Percentiles rank a stretch among this genome's conserved stretches.
Evolutionary conservation across 2,329 filamentous ascomycete species (phyloP).

Genomic region (Venturia oleaginea): DNA sequence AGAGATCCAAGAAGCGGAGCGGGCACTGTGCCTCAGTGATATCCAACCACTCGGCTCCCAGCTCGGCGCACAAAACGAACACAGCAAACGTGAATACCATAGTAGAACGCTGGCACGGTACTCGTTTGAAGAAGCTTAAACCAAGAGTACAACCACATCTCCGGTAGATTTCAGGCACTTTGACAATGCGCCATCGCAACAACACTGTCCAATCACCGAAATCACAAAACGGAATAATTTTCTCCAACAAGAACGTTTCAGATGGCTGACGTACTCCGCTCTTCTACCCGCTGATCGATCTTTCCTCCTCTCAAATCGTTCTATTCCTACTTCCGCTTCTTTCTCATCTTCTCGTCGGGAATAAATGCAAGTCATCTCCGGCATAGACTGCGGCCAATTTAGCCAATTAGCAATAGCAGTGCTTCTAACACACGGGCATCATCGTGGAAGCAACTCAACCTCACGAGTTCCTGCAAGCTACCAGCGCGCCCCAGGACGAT

Average conservation of each 20-base stretch:
- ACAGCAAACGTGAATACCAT: not conserved
- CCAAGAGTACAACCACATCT: not conserved
- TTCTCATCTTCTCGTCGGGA: not conserved
- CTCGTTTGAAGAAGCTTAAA: not conserved
- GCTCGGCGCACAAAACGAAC: not conserved
- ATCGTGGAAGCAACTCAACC: not conserved
- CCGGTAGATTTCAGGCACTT: not conserved
- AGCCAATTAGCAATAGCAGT: not conserved
- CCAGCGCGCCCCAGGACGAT: no score
- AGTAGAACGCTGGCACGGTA: not conserved
- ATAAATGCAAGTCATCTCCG: not conserved
- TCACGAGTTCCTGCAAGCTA: not conserved
- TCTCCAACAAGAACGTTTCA: not conserved
- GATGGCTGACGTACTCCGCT: not conserved
- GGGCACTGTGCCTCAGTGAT: not conserved
- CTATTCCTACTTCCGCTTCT: not conserved
- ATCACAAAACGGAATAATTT: not conserved
- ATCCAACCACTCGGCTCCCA: not conserved
- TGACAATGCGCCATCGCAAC: not conserved
- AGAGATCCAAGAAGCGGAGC: not conserved
- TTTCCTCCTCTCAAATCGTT: not conserved
- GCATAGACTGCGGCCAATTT: not conserved
- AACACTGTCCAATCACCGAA: not conserved
- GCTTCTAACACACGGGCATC: not conserved
- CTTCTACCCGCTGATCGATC: not conserved